Base-by-base conservation (phyloP, 805 yeast species). In the Saccharomycopsis sp. region DNA sequence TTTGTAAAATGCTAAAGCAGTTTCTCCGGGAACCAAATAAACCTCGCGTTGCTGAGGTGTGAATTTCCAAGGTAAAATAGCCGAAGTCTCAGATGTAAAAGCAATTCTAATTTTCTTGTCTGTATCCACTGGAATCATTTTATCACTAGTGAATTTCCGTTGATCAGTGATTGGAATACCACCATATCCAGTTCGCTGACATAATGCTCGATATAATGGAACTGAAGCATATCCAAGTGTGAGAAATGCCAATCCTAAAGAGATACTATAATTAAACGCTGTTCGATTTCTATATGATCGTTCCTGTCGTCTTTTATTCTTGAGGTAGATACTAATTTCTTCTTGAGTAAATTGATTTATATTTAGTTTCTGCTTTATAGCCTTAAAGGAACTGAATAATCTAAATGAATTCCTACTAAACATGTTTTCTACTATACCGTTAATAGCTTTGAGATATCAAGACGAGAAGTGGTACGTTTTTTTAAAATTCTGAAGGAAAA, bases 161-260 rank as follows among this genome's bases (percentile, higher is more conserved):
- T 70, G 63, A 59, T 93, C 97, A 0, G 97, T 89, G 55, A 89
- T 83, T 8, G 97, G 97, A 6, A 83, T 80, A 34, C 98, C 98
- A 40, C 90, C 96, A 75, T 84, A 93, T 0, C 98, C 98, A 0
- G 97, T 89, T 62, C 94, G 75, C 55, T 89, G 85, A 68, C 98
- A 93, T 24, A 93, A 71, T 6, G 89, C 87, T 53, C 97, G 69
- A 62, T 93, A 93, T 4, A 93, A 65, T 3, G 97, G 97, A 16
- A 93, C 98, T 1, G 96, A 85, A 7, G 88, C 85, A 63, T 87
- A 93, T 0, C 95, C 74, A 4, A 90, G 67, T 0, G 95, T 85
- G 14, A 86, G 64, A 51, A 86, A 85, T 2, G 78, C 64, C 23
- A 89, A 22, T 4, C 51, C 47, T 8, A 50, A 17, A 20, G 46